phyloP scores from a whole-genome alignment of 1,139 yeast species.

The Zhuliangozyma parablackwelliae region DNA sequence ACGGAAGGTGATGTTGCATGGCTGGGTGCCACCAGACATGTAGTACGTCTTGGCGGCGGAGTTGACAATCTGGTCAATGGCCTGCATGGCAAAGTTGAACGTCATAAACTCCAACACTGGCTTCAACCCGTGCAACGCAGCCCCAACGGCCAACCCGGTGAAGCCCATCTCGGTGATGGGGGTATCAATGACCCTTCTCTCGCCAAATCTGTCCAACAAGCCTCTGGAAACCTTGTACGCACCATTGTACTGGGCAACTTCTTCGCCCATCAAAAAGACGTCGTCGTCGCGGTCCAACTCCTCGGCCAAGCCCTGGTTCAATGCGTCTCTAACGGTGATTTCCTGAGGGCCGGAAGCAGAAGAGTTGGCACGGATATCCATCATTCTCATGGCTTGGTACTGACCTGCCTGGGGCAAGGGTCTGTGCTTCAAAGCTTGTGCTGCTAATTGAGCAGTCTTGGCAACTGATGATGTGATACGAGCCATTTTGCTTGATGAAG shows the following conservation, averaged over 20 bases:
- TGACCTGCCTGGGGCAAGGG: constrained; percentile 26
- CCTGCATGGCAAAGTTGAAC: constrained; percentile 98
- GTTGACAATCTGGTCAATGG: constrained; percentile 96
- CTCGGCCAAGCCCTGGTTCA: constrained; percentile 92
- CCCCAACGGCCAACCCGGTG: constrained; percentile 96
- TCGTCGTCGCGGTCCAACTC: constrained; percentile 95
- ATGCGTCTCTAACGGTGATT: constrained; percentile 95
- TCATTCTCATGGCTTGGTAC: constrained; percentile 36
- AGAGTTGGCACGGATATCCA: constrained; percentile 39
- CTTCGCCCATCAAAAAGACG: constrained; percentile 97
- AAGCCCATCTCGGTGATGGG: constrained; percentile 99
- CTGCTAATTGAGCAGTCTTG: constrained; percentile 46
- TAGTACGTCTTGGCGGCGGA: constrained; percentile 98
- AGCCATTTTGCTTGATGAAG: too few relatives aligned
- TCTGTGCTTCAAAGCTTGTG: constrained; percentile 30
- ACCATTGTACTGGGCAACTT: constrained; percentile 98
- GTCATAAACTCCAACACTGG: constrained; percentile 99
- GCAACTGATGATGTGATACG: constrained; percentile 26
- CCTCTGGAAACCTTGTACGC: constrained; percentile 98
- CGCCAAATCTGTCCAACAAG: constrained; percentile 92
- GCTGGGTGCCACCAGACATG: constrained; percentile 99
- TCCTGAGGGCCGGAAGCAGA: constrained; percentile 52
- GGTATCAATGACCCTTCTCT: constrained; percentile 92
- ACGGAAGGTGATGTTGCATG: constrained; percentile 94
- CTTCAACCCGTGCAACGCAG: constrained; percentile 93